These are phyloP conservation scores for Abrus pulchellus DNA, from an alignment of 306 rosid species.

Conservation along the genomic window DNA sequence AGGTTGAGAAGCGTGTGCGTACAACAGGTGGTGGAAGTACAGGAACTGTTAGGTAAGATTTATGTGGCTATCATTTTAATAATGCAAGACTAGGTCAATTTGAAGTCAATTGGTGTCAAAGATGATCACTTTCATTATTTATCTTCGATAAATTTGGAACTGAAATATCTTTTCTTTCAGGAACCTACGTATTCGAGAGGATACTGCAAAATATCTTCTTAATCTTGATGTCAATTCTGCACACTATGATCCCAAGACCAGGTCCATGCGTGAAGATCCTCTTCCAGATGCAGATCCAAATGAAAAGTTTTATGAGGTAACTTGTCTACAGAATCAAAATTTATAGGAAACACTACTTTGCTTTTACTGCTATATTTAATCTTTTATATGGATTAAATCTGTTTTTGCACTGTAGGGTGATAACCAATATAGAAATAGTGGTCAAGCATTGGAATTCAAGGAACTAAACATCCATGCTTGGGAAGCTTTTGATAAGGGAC, in stretches of 20 bases:
- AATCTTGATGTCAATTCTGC: slow-evolving; percentile 49
- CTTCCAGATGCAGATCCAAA: slow-evolving; percentile 81
- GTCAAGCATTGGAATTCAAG: slow-evolving; percentile 50
- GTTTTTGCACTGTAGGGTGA: slow-evolving; percentile 47
- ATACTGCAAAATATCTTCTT: slow-evolving; percentile 51
- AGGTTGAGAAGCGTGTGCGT: slow-evolving; percentile 82
- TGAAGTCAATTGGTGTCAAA: neutral
- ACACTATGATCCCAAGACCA: slow-evolving; percentile 53
- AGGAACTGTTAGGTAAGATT: slow-evolving; percentile 59
- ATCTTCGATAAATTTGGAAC: neutral
- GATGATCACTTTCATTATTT: neutral
- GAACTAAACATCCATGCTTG: slow-evolving; percentile 49
- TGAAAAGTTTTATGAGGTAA: slow-evolving; percentile 70
- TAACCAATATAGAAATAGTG: slow-evolving; percentile 59
- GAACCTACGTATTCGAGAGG: slow-evolving; percentile 51
- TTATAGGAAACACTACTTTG: neutral
- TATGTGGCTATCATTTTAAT: neutral
- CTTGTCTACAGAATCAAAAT: slow-evolving; percentile 7
- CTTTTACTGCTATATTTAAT: slow-evolving; percentile 18
- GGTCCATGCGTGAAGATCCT: slow-evolving; percentile 82
- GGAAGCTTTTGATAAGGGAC: slow-evolving; percentile 56
- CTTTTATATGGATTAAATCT: neutral
- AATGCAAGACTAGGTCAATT: slow-evolving; percentile 2
- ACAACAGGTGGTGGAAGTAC: slow-evolving; percentile 88
- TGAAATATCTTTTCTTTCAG: slow-evolving; percentile 39